Percentiles rank a stretch among this genome's conserved stretches.
Conservation (phyloP, 257 asterid species). For the Nicotiana undulata region DNA sequence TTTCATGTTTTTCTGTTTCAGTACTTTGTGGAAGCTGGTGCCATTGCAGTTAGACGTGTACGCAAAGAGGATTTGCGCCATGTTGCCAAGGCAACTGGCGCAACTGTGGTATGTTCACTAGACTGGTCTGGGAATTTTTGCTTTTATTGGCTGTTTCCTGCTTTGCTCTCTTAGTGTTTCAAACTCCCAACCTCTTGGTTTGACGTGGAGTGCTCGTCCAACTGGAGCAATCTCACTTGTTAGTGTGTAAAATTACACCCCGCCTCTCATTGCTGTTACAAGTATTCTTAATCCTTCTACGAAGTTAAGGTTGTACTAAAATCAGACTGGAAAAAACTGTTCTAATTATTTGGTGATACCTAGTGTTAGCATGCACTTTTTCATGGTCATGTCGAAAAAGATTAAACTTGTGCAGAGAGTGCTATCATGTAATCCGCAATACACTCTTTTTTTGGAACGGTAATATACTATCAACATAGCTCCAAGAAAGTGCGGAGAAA, state of each 20-base stretch:
- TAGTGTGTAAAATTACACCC: not conserved
- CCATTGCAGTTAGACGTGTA: conserved; percentile 90
- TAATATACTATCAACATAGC: not conserved
- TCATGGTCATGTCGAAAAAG: not conserved
- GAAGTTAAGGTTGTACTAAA: not conserved
- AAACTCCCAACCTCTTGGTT: not conserved
- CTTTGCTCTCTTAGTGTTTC: not conserved
- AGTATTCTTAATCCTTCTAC: not conserved
- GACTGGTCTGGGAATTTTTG: not conserved
- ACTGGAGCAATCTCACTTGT: not conserved
- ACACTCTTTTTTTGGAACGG: not conserved
- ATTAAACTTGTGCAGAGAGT: not conserved
- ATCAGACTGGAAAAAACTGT: not conserved
- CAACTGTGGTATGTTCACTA: conserved; percentile 57
- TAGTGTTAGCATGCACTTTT: not conserved
- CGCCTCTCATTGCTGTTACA: not conserved
- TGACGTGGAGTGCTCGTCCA: not conserved
- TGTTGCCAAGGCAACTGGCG: conserved; percentile 95
- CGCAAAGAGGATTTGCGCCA: conserved; percentile 92
- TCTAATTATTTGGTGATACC: not conserved
- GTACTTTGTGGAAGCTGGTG: conserved; percentile 96
- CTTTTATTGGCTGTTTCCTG: not conserved
- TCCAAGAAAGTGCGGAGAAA: not conserved
- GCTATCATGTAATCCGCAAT: not conserved
- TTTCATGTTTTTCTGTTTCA: conserved; percentile 22